Evolutionary conservation across 2,329 filamentous ascomycete genomes (phyloP), one percentile per base, ranked within the genome.

Genomic region (Hypoxylon rubiginosum): DNA sequence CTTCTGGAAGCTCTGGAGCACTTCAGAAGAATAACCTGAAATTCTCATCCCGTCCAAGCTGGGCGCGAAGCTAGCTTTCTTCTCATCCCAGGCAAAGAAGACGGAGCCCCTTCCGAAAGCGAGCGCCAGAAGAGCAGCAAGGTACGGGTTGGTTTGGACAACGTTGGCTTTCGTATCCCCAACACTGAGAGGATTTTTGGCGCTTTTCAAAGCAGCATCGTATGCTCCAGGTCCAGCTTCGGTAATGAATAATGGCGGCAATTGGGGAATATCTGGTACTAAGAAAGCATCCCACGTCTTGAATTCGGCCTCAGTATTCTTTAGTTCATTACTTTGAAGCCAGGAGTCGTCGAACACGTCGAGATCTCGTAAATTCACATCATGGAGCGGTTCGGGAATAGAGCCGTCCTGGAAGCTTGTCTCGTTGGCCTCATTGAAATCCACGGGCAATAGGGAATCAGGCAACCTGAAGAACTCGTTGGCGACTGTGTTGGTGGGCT

Each of bases 201-300:
- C 69, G 52, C 79, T 77, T 67, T 75, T 72, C 3, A 91, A 71
- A 2, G 89, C 82, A 6, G 90, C 87, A 79, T 95, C 91, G 65
- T 92, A 92, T 1, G 86, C 83, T 9, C 77, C 77, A 1, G 90
- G 82, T 0, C 91, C 91, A 28, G 89, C 88, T 78, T 96, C 92
- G 2, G 88, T 90, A 11, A 94, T 79, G 67, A 92, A 90, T 1
- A 84, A 77, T 1, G 87, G 84, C 43, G 75, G 64, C 1, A 76
- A 69, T 9, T 81, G 78, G 4, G 81, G 74, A 4, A 80, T 74
- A n/a, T 81, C 75, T 0, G 79, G 71, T 10, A 79, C 75, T 1
- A 84, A 79, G 71, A 94, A 94, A 1, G 78, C 80, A 69, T 93
- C 89, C 92, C 92, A 96, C 0, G 90, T 90, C 65, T 85, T 86